Evolutionary conservation across 2,329 filamentous ascomycete genomes (phyloP).

Genomic region (Thielaviopsis musarum): DNA sequence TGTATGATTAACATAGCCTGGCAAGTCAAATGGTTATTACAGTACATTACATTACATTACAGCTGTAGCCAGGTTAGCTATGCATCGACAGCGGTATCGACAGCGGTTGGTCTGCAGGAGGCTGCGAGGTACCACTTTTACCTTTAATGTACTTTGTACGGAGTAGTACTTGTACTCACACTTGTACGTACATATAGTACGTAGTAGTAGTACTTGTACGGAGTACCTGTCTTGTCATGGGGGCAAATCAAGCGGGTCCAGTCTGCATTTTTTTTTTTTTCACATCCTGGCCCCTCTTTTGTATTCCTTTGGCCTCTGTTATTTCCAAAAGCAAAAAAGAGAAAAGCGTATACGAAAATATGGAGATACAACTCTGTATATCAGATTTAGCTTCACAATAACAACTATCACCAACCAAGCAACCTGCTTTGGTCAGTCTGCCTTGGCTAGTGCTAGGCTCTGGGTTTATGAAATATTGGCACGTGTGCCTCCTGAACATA

Average conservation of each 20-base stretch:
- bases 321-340: not conserved
- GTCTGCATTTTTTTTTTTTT: too few species aligned
- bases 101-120: not conserved
- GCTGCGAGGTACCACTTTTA: not conserved
- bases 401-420: not conserved
- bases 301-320: not conserved
- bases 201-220: too few species aligned
- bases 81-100: not conserved
- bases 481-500: not conserved
- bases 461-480: not conserved
- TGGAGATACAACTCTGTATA: not conserved
- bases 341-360: not conserved
- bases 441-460: not conserved
- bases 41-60: not conserved
- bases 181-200: not conserved
- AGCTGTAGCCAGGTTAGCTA: not conserved
- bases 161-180: not conserved
- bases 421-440: not conserved
- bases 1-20: not conserved
- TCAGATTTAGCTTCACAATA: not conserved
- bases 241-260: too few species aligned
- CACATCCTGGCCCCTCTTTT: too few species aligned
- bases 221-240: too few species aligned
- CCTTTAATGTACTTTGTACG: too few species aligned
- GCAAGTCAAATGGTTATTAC: not conserved